Evolutionary conservation across 1,284 basidiomycete species (phyloP).

Genomic region (Puccinia hordei): DNA sequence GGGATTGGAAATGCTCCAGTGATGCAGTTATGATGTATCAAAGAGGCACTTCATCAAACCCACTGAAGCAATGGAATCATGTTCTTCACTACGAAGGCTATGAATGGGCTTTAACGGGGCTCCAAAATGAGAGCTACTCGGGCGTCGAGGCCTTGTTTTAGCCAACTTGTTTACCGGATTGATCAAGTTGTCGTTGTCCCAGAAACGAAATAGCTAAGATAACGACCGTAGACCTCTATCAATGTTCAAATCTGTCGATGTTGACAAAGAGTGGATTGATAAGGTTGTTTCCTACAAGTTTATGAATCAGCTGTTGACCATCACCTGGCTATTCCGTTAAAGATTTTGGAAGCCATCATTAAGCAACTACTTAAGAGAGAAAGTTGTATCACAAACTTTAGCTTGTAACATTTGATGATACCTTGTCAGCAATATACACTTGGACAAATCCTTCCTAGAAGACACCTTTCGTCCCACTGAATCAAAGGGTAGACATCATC

Average conservation of each 20-base stretch:
- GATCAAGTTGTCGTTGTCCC: conserved; percentile 1
- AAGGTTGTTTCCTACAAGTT: not conserved
- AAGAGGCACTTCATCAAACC: conserved; percentile 20
- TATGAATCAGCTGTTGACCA: not conserved
- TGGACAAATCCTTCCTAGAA: no score
- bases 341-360: no score
- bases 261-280: not conserved
- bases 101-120: not conserved
- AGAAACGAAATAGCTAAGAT: not conserved
- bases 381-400: no score
- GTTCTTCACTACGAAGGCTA: conserved; percentile 20
- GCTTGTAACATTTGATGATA: no score
- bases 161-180: not conserved
- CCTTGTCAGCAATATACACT: no score
- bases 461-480: no score
- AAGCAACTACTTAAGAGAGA: no score
- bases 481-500: no score
- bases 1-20: not conserved
- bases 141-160: conserved; percentile 15
- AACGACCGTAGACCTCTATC: not conserved
- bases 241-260: not conserved
- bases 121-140: not conserved
- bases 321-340: no score
- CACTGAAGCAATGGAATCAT: not conserved
- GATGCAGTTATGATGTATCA: not conserved